Evolutionary conservation across 148 eudicot species (phyloP), one percentile per base, ranked within the genome.

Genomic region (Rhododendron mucronatum): DNA sequence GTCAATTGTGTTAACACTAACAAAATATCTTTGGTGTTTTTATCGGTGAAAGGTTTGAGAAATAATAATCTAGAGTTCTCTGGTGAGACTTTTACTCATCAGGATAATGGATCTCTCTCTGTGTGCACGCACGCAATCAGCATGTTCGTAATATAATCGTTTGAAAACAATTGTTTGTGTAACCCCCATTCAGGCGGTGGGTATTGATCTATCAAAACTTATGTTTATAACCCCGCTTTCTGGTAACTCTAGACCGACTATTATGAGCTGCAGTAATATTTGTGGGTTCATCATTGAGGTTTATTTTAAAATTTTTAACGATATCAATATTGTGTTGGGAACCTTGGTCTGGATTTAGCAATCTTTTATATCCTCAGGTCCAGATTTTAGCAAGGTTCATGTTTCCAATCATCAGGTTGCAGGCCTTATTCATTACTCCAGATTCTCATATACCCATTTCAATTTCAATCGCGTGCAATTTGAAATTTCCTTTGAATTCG

Each of bases 391-490:
- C 59, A 13, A 47, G 21, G 39, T 26, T 79, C 20, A 37, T 57
- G 39, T 39, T 57, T 82, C 51, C 73, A 23, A n/a, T 41, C 84
- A 82, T 61, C 26, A 82, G 71, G 28, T 16, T 35, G 69, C 67
- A 18, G 84, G 84, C n/a, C 26, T 82, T 50, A 13, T 83, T 83
- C 71, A n/a, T 73, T 73, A 51, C 48, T 82, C 67, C 26, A 8
- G 6, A 69, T 82, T 61, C 71, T 55, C 48, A 71, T 37, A 15
- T 23, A 8, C 51, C 3, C 26, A 33, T 63, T 55, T 73, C 35
- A 5, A 57, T 23, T 30, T 14, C 37, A 37, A 47, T 14, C 30
- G 13, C 77, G 26, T 28, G 48, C 37, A 13, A 18, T 30, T 26
- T 33, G n/a, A 63, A 33, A 55, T 12, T 85, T 23, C 35, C 67